phyloP scores from a whole-genome alignment of 2,329 filamentous ascomycete species.

The Monilinia laxa region DNA sequence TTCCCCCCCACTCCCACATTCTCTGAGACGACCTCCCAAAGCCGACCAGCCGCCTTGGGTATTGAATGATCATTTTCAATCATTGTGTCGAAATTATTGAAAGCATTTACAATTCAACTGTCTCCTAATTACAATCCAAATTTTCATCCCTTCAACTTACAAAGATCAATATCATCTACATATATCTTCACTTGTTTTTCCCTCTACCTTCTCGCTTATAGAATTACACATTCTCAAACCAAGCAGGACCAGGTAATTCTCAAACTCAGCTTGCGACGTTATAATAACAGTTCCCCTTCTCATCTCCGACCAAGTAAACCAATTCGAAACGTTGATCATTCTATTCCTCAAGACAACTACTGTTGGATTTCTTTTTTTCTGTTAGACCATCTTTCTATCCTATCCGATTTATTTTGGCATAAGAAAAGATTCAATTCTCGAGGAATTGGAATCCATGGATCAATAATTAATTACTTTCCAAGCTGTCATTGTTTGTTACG shows the following conservation, averaged over 20 bases:
- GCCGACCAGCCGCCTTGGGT: background rate
- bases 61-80: constrained; percentile 2
- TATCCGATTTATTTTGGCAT: background rate
- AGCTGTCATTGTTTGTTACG: constrained; percentile 5
- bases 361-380: background rate
- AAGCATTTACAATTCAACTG: background rate
- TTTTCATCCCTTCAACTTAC: background rate
- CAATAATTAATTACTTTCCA: background rate
- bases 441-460: constrained; percentile 8
- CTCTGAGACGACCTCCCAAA: constrained; percentile 17
- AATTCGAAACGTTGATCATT: constrained; percentile 23
- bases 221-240: background rate
- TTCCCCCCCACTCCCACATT: constrained; percentile 22
- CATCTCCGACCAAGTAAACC: background rate
- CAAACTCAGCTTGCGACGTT: constrained; percentile 10
- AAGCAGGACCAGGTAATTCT: constrained; percentile 11
- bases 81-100: background rate
- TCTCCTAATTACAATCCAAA: background rate
- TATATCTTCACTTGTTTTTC: background rate
- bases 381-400: background rate
- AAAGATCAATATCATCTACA: background rate
- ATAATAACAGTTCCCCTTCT: constrained; percentile 11
- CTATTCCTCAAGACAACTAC: background rate
- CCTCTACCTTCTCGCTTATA: background rate
- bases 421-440: background rate